phyloP scores from a whole-genome alignment of 148 eudicot genomes.

The Selenicereus undatus region DNA sequence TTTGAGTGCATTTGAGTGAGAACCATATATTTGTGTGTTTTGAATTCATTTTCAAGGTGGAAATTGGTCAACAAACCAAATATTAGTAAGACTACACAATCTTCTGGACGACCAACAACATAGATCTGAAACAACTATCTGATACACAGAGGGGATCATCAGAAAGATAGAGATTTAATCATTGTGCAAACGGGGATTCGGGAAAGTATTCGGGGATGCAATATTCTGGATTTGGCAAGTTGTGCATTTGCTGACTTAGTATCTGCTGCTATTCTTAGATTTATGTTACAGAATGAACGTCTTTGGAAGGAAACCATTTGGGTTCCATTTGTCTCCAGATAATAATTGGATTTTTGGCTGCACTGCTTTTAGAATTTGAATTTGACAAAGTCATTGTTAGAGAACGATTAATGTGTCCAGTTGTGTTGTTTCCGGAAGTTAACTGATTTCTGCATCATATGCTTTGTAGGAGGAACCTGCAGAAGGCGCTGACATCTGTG shows the following conservation, averaged over 20 bases:
- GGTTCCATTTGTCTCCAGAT: background rate
- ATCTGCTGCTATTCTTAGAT: background rate
- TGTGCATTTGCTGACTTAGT: background rate
- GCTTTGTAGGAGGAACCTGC: conserved; percentile 40
- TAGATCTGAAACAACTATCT: too few species aligned
- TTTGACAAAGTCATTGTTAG: too few species aligned
- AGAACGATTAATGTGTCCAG: background rate
- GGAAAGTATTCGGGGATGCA: too few species aligned
- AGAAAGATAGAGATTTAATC: too few species aligned
- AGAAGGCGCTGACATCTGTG: conserved; percentile 36
- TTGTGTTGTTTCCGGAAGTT: conserved; percentile 4
- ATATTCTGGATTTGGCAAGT: background rate
- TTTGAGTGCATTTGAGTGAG: too few species aligned
- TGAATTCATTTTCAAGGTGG: too few species aligned
- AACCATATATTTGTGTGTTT: too few species aligned
- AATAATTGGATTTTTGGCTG: background rate
- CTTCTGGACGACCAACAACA: too few species aligned
- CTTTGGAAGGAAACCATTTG: background rate
- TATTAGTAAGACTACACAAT: too few species aligned
- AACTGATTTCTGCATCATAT: conserved; percentile 13
- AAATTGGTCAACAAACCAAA: too few species aligned
- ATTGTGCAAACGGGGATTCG: too few species aligned
- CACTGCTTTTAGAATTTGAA: background rate
- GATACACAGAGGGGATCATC: too few species aligned
- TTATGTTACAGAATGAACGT: background rate